A percentile compares a stretch with the other conserved stretches of the same genome.
Conservation (phyloP, 176 grass and related monocot species). For the Carex scoparia region DNA sequence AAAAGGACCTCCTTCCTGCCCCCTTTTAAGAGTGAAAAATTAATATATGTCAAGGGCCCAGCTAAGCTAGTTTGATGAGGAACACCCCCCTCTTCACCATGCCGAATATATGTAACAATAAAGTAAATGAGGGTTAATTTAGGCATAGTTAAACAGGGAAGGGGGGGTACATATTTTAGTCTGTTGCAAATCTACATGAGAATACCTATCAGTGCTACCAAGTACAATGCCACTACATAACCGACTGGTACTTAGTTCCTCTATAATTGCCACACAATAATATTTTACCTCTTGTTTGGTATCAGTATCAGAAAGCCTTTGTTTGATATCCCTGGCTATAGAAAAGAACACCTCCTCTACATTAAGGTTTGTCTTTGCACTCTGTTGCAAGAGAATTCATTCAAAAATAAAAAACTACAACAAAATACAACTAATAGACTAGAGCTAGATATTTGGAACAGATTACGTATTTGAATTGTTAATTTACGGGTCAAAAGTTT, state of each 20-base stretch:
- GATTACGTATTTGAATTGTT: not conserved
- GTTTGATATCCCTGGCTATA: slow-evolving; percentile 62
- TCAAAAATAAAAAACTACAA: not conserved
- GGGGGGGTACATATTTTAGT: too few relatives aligned
- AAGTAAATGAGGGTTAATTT: too few relatives aligned
- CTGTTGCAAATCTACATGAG: too few relatives aligned
- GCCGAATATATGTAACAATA: too few relatives aligned
- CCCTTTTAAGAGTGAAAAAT: not conserved
- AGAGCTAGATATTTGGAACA: not conserved
- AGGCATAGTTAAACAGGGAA: too few relatives aligned
- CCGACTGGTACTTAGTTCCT: too few relatives aligned
- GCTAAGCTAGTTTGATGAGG: too few relatives aligned
- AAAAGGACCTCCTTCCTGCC: not conserved
- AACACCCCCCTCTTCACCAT: too few relatives aligned
- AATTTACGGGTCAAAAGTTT: not conserved
- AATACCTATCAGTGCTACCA: too few relatives aligned
- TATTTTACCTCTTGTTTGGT: slow-evolving; percentile 40
- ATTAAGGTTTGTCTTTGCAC: slow-evolving; percentile 79
- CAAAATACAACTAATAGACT: not conserved
- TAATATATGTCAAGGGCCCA: not conserved
- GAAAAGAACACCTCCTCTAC: slow-evolving; percentile 81
- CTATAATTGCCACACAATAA: too few relatives aligned
- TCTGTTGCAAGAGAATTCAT: slow-evolving; percentile 28
- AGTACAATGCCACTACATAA: too few relatives aligned
- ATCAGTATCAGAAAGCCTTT: slow-evolving; percentile 61